Base-by-base conservation (phyloP, 1,284 basidiomycete species). In the Malassezia pachydermatis region DNA sequence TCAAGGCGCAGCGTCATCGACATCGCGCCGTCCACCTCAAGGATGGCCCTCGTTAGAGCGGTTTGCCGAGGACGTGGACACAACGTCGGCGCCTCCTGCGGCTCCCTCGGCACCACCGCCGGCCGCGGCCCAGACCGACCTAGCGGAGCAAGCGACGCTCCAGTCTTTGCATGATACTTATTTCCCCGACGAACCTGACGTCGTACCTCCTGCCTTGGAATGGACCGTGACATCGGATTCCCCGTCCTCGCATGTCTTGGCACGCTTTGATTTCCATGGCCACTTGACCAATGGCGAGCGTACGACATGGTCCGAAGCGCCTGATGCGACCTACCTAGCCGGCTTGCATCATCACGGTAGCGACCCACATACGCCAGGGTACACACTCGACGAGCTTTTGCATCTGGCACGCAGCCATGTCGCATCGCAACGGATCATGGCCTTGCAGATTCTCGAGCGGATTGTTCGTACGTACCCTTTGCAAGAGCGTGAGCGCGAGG, bases 371-470 rank as follows among this genome's bases (percentile, higher is more conserved):
- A 58, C 73, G n/a, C 88, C 89, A 0, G 90, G 89, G 0, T 95
- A 94, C 71, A 89, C 86, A 0, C 74, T 92, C 0, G 81, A 84
- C 29, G 89, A 94, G 55, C 77, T 94, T n/a, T 80, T 90, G 37
- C 75, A 86, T 38, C 77, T 92, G 3, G 81, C 82, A 1, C 77
- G 85, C 43, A 89, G 86, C 5, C 86, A 83, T 0, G 84, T 89
- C 0, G 81, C 83, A 7, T 83, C 84, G 9, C 89, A 95, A 67
- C 77, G 88, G 23, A 80, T 84, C 8, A 80, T 81, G 0, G 88
- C 90, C 80, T 76, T 94, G 20, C 79, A 80, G 8, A 77, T 92
- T 0, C 74, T 94, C 0, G 77, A 78, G 0, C 78, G 78, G 23
- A 78, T 89, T 34, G 51, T 52, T 42, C 39, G 51, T n/a, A 24